Percentiles rank a stretch among this genome's conserved stretches.
Evolutionary conservation across 768 basidiomycete species (phyloP).

Genomic region (Trametes maxima): DNA sequence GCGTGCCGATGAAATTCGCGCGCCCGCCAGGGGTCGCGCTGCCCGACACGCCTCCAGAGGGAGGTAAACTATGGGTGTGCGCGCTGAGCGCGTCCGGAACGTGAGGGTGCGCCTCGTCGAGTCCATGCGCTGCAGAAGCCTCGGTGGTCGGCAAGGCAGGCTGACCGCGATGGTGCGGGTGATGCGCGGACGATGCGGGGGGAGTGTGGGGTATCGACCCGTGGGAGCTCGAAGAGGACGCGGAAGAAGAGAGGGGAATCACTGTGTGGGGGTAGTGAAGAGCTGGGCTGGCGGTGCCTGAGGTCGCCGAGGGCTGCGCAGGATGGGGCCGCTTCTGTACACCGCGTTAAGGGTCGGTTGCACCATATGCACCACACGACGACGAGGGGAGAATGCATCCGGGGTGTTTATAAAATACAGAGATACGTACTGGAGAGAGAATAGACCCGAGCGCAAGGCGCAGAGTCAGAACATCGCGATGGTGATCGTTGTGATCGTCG

Average conservation of each 20-base stretch:
- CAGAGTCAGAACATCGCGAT: constrained; percentile 38
- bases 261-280: constrained; percentile 10
- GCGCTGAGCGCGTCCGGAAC: constrained; percentile 10
- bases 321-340: constrained; percentile 29
- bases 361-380: constrained; percentile 7
- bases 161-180: constrained; percentile 7
- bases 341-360: constrained; percentile 10
- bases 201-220: constrained; percentile 4
- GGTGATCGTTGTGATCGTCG: constrained; percentile 30
- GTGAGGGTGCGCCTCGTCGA: constrained; percentile 14
- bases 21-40: constrained; percentile 32
- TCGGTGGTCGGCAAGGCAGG: constrained; percentile 16
- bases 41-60: constrained; percentile 6
- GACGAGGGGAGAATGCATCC: no score
- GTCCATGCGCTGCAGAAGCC: constrained; percentile 3
- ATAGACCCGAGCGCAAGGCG: constrained; percentile 63
- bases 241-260: constrained; percentile 16
- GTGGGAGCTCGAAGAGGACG: constrained; percentile 16
- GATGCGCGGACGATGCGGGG: constrained; percentile 6
- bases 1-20: constrained; percentile 55
- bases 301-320: constrained; percentile 26
- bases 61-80: background rate
- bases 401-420: background rate
- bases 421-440: constrained; percentile 53
- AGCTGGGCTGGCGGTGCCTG: constrained; percentile 32